These are phyloP conservation scores for Camellia oleifera DNA, from an alignment of 179 eudicot genomes.

Conservation along the genomic window DNA sequence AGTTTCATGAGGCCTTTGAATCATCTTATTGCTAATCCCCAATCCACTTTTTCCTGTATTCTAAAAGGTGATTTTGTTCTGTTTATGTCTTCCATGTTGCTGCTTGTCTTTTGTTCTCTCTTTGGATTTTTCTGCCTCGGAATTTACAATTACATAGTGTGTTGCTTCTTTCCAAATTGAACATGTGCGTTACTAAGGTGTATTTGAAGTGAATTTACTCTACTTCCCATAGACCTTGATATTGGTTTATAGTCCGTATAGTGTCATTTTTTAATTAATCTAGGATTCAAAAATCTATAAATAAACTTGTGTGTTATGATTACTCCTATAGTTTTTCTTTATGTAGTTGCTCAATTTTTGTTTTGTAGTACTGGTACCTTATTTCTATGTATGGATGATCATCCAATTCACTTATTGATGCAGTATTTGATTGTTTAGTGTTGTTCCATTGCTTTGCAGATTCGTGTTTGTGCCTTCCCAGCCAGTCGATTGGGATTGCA, in stretches of 20 bases:
- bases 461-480: slow-evolving; percentile 95
- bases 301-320: background rate
- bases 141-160: background rate
- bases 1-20: background rate
- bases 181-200: background rate
- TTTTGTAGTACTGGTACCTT: no score
- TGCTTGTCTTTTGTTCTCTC: background rate
- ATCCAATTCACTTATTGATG: background rate
- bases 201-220: background rate
- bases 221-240: background rate
- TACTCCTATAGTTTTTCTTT: background rate
- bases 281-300: background rate
- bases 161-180: background rate
- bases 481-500: slow-evolving; percentile 64
- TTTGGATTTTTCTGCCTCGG: background rate
- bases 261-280: background rate
- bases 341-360: no score
- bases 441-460: slow-evolving; percentile 38
- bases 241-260: background rate
- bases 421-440: background rate
- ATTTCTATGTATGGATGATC: background rate
- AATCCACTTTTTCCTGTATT: background rate
- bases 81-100: background rate
- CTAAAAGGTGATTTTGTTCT: background rate
- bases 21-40: background rate